Conservation (phyloP, 495 filamentous ascomycete species). For the Podospora tetraspora region DNA sequence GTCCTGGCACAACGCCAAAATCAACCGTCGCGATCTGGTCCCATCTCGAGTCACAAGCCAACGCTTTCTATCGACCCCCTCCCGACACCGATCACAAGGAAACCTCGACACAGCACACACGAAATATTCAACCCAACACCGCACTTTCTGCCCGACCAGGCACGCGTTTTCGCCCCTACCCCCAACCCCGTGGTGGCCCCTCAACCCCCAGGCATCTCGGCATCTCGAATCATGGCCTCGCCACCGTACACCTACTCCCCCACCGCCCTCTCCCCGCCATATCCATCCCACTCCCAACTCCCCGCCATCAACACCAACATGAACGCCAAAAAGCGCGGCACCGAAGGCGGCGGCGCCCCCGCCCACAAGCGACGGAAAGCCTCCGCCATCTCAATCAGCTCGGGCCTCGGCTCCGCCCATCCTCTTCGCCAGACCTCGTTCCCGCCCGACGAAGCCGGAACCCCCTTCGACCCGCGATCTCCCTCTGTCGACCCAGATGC, state of each 20-base stretch:
- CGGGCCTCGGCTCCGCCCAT: conserved; percentile 50
- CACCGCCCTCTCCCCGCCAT: conserved; percentile 47
- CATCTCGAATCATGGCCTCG: conserved; percentile 51
- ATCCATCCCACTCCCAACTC: conserved; percentile 43
- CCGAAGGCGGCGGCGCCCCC: conserved; percentile 41
- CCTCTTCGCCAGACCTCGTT: conserved; percentile 89
- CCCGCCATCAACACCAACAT: conserved; percentile 30
- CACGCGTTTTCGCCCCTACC: background rate
- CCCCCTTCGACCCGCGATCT: conserved; percentile 49
- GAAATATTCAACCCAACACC: background rate
- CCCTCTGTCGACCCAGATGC: conserved; percentile 61
- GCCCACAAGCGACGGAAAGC: conserved; percentile 61
- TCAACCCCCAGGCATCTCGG: background rate
- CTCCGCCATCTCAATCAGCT: conserved; percentile 48
- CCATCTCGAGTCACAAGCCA: background rate
- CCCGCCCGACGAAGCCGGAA: conserved; percentile 53
- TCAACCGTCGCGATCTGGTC: background rate
- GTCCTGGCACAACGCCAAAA: background rate
- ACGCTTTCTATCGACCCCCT: background rate
- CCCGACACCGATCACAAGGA: background rate
- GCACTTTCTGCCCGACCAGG: background rate
- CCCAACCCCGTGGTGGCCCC: background rate
- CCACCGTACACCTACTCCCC: conserved; percentile 46
- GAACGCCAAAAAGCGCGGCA: conserved; percentile 53
- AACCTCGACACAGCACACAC: background rate